Conservation (phyloP, 2,329 filamentous ascomycete species). For the Lachnellula cervina region DNA sequence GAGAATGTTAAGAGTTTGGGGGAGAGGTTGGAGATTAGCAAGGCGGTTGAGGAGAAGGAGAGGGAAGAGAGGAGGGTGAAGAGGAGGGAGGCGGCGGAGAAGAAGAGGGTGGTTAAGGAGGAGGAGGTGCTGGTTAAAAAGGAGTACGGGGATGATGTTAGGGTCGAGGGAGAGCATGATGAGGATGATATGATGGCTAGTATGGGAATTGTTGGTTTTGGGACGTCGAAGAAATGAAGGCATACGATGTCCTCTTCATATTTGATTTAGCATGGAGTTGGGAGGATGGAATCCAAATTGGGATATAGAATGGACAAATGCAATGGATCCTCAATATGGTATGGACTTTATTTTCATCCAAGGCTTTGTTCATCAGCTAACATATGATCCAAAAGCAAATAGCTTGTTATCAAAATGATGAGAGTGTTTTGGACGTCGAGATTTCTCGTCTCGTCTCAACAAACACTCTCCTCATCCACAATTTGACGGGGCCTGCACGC, state of each 20-base stretch:
- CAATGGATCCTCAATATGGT: no score
- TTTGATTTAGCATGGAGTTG: constrained; percentile 12
- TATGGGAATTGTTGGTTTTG: constrained; percentile 63
- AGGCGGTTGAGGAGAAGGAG: constrained; percentile 48
- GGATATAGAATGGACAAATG: not conserved
- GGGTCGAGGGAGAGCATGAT: constrained; percentile 65
- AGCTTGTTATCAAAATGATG: no score
- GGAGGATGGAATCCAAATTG: not conserved
- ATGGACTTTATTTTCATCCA: no score
- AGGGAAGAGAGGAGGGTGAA: constrained; percentile 32
- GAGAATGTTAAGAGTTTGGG: constrained; percentile 51
- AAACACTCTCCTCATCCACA: no score
- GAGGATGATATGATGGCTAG: constrained; percentile 67
- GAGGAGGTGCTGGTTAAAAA: constrained; percentile 51
- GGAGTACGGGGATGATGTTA: constrained; percentile 60
- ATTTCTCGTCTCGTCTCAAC: no score
- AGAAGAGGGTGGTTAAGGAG: constrained; percentile 45
- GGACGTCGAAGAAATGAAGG: constrained; percentile 38
- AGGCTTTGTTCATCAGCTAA: no score
- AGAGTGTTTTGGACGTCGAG: no score
- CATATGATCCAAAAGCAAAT: no score
- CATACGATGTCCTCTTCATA: not conserved
- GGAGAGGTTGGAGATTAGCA: constrained; percentile 49
- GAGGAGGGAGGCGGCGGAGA: constrained; percentile 31
- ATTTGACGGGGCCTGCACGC: no score